phyloP scores from a whole-genome alignment of 2,329 filamentous ascomycete genomes.

The Exophiala oligosperma region DNA sequence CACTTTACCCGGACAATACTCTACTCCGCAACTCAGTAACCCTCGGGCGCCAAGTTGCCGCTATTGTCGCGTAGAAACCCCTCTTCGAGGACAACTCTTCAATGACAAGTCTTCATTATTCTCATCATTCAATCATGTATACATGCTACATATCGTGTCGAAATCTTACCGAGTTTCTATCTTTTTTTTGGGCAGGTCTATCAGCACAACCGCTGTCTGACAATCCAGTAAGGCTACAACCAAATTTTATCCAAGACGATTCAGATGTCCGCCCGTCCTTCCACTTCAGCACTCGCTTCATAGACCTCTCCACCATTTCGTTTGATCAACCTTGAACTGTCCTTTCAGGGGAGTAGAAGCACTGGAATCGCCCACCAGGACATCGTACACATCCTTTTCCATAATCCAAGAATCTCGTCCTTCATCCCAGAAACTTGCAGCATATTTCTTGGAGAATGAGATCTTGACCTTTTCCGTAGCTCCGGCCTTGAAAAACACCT shows the following conservation, averaged over 20 bases:
- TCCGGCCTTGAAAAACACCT: slow-evolving; percentile 62
- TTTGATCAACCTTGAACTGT: slow-evolving; percentile 59
- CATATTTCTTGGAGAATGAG: slow-evolving; percentile 61
- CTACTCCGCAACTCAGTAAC: too few species aligned
- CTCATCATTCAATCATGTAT: too few species aligned
- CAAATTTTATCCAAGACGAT: slow-evolving; percentile 28
- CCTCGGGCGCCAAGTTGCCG: too few species aligned
- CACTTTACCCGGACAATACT: too few species aligned
- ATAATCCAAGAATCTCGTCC: slow-evolving; percentile 63
- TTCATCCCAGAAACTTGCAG: slow-evolving; percentile 71
- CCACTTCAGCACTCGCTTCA: slow-evolving; percentile 34
- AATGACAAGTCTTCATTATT: too few species aligned
- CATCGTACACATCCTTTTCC: slow-evolving; percentile 65
- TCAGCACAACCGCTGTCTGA: not conserved
- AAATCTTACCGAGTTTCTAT: too few species aligned
- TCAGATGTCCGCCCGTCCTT: too few species aligned
- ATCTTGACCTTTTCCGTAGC: slow-evolving; percentile 60
- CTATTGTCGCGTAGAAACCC: too few species aligned
- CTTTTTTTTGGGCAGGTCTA: too few species aligned
- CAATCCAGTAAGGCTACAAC: slow-evolving; percentile 47
- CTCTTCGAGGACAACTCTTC: too few species aligned
- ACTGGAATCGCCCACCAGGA: slow-evolving; percentile 59
- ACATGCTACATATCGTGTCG: too few species aligned
- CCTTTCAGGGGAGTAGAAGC: slow-evolving; percentile 45
- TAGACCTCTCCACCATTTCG: slow-evolving; percentile 67